Base-by-base conservation (phyloP, 768 basidiomycete genomes). In the Suillus alpinus region DNA sequence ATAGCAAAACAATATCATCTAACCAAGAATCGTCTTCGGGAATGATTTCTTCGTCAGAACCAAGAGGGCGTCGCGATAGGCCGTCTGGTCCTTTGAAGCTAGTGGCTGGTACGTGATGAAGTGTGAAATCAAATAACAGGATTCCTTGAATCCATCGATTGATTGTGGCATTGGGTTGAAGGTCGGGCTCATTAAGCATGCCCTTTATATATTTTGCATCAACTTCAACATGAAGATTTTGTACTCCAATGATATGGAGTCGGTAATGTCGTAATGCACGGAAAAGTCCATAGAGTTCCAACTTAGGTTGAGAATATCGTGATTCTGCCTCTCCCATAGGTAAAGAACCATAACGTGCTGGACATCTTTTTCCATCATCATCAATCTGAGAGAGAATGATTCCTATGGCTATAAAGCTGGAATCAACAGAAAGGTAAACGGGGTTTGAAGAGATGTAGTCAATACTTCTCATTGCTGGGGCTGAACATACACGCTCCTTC, bases 141-240 rank as follows among this genome's bases (percentile, higher is more conserved):
- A 80, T 79, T 8, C 68, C 73, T 50, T 68, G 65, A 31, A 80
- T 77, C 80, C 78, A 81, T 16, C 71, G 61, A 57, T 80, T 81
- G 2, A 80, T 75, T 0, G 78, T 61, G 0, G 77, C 75, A 61
- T 74, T 76, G 0, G 77, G 78, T n/a, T 70, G 69, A 0, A 75
- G 31, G 49, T 80, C 77, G 4, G 79, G 77, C n/a, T 74, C 60
- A 56, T 79, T 76, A 1, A 81, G 56, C 78, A 80, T 81, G 34
- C 74, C 76, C 58, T 75, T 75, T 3, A 81, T 78, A 59, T 78
- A 80, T 39, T 75, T 66, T 0, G 79, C 78, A 63, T 81, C 77
- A 0, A 76, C 73, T 64, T 79, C 76, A 0, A 81, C 67, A 20
- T 65, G 55, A 0, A 81, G 62, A 2, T 69, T 74, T 34, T 66